Evolutionary conservation across 495 filamentous ascomycete genomes (phyloP).

Genomic region (Penicillium daleae): DNA sequence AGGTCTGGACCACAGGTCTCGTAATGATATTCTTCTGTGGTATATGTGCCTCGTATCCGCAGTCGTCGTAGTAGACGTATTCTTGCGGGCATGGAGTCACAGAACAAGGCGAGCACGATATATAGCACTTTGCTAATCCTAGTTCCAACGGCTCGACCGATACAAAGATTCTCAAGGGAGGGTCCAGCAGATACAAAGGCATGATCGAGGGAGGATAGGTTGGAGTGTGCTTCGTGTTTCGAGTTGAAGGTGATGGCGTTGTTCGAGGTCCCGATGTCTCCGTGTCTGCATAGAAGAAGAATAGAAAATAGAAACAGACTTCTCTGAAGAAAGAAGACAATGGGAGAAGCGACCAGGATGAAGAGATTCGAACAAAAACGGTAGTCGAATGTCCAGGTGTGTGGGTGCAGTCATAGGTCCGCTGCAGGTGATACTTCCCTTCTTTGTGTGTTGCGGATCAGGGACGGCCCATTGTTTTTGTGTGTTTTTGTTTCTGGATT

Average conservation of each 20-base stretch:
- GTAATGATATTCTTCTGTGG: not conserved
- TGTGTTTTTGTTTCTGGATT: not conserved
- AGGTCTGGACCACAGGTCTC: not conserved
- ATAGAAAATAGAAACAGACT: not conserved
- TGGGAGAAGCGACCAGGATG: not conserved
- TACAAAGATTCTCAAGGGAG: slow-evolving; percentile 6
- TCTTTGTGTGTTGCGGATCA: slow-evolving; percentile 7
- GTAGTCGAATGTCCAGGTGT: slow-evolving; percentile 17
- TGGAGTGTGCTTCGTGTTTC: not conserved
- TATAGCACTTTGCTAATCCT: not conserved
- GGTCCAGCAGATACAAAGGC: slow-evolving; percentile 12
- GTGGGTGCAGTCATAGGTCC: slow-evolving; percentile 35
- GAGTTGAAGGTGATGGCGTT: not conserved
- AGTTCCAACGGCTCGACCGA: not conserved
- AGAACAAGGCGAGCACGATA: not conserved
- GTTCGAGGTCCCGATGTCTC: not conserved
- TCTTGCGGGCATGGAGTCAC: not conserved
- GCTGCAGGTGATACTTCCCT: slow-evolving; percentile 26
- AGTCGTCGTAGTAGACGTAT: not conserved
- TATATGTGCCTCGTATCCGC: not conserved
- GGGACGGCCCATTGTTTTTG: slow-evolving; percentile 1
- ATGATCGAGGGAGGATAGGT: slow-evolving; percentile 18
- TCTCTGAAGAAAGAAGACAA: not conserved
- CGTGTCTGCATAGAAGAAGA: not conserved
- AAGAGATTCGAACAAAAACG: not conserved